A percentile compares a stretch with the other conserved stretches of the same genome.
Evolutionary conservation across 2,329 filamentous ascomycete species (phyloP).

Genomic region (Phialophora verrucosa): DNA sequence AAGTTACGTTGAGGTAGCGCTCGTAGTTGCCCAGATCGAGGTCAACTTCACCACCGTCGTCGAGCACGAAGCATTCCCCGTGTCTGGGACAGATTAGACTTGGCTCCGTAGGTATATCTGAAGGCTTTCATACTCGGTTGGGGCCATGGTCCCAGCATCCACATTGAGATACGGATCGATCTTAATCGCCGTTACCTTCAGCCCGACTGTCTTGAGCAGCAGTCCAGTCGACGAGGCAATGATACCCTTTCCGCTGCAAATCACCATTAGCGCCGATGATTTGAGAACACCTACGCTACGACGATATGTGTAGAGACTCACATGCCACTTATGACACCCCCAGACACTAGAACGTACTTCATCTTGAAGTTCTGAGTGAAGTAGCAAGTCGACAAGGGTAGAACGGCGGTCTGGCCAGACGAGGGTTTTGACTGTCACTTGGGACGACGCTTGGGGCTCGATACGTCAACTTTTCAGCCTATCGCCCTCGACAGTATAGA

Average conservation of each 20-base stretch:
- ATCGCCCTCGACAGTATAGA: neutral
- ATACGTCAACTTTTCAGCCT: neutral
- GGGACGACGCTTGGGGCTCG: neutral
- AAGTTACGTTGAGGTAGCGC: constrained; percentile 78
- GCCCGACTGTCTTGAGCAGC: constrained; percentile 77
- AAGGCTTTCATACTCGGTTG: constrained; percentile 59
- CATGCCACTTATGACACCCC: constrained; percentile 63
- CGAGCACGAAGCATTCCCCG: constrained; percentile 86
- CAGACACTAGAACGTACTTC: constrained; percentile 82
- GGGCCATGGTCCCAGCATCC: constrained; percentile 75
- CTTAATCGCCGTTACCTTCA: constrained; percentile 74
- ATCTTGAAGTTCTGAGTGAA: constrained; percentile 50
- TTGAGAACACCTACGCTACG: neutral
- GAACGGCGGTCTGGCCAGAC: neutral
- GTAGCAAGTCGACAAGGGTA: neutral
- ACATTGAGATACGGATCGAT: constrained; percentile 78
- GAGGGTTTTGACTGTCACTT: neutral
- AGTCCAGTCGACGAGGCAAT: constrained; percentile 75
- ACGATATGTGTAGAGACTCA: neutral
- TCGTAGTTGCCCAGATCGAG: constrained; percentile 79
- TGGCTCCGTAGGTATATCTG: neutral
- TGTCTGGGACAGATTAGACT: constrained; percentile 59
- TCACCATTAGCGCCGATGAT: neutral
- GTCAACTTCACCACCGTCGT: constrained; percentile 79
- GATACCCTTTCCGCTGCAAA: constrained; percentile 60